Evolutionary conservation across 2,329 filamentous ascomycete species (phyloP), one percentile per base, ranked within the genome.

Genomic region (Fusarium metavorans): DNA sequence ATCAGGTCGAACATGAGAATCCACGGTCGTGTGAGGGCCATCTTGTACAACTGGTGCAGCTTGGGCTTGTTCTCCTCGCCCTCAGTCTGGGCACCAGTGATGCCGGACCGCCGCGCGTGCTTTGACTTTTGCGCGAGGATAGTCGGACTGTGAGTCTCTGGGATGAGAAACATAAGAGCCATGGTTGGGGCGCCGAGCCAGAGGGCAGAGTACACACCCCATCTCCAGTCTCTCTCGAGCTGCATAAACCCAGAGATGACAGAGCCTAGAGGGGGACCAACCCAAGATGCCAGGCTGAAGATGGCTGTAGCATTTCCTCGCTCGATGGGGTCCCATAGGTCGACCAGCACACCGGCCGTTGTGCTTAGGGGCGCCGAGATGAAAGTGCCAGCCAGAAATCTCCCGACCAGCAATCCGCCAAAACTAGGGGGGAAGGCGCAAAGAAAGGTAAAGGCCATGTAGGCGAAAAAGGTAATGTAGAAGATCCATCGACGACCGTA

Each of bases 351-450:
- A 7, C 88, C 89, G 64, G 87, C 87, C 0, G 84, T 83, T 64
- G 87, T 86, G 45, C 84, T 87, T 20, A 88, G 77, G 1, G 86
- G 83, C 0, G 87, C 85, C n/a, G 85, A 84, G 6, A 88, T 87
- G 71, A 89, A 88, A 0, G 87, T 89, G 16, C 89, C 89, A 0
- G 87, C 86, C 25, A 91, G 75, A 75, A 91, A 90, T 3, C 89
- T 82, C 4, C 89, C 88, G 5, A 88, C 86, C 0, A 91, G 83
- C 23, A 91, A 80, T 1, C 81, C 83, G 1, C 80, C 88, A 60
- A 90, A 88, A 73, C 88, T 90, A 6, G 87, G 86, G 0, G 88
- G 84, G 72, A 88, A 90, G 13, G 88, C 87, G 72, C 88, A 90
- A 3, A 88, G 83, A 67, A 89, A 85, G 77, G 84, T 87, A 80